These are phyloP conservation scores for Fusarium fracticaudum DNA, from an alignment of 2,329 filamentous ascomycete species.

Conservation along the genomic window DNA sequence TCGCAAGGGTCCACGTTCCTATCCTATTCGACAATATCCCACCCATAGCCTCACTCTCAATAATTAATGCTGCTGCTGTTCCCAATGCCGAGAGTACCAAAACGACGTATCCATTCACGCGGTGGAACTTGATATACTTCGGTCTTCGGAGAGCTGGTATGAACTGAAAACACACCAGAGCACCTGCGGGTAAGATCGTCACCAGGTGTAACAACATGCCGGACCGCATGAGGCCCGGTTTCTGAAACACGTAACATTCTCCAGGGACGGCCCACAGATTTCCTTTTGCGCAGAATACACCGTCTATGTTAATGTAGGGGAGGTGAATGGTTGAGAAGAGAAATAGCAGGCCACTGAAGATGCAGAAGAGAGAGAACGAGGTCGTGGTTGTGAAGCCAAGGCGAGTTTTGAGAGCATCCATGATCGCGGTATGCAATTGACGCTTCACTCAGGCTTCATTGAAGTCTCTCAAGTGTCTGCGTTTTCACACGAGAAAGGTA, in stretches of 20 bases:
- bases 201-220: conserved; percentile 3
- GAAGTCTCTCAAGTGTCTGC: not conserved
- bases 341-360: not conserved
- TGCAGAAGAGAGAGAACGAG: not conserved
- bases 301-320: conserved; percentile 2
- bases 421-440: not conserved
- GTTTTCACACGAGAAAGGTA: not conserved
- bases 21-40: not conserved
- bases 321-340: conserved; percentile 13
- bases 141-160: not conserved
- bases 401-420: not conserved
- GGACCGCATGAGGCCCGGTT: not conserved
- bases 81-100: not conserved
- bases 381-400: conserved; percentile 2
- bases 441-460: not conserved
- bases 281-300: conserved; percentile 1
- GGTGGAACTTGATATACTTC: not conserved
- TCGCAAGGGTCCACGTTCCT: not conserved
- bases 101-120: conserved; percentile 1
- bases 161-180: conserved; percentile 17
- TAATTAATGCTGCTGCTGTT: not conserved
- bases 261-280: not conserved
- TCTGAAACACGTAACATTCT: conserved; percentile 11
- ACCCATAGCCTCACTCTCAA: conserved; percentile 13
- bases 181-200: conserved; percentile 7